These are phyloP conservation scores for Lanmaoa rubissima DNA, from an alignment of 768 basidiomycete species.

Conservation along the genomic window DNA sequence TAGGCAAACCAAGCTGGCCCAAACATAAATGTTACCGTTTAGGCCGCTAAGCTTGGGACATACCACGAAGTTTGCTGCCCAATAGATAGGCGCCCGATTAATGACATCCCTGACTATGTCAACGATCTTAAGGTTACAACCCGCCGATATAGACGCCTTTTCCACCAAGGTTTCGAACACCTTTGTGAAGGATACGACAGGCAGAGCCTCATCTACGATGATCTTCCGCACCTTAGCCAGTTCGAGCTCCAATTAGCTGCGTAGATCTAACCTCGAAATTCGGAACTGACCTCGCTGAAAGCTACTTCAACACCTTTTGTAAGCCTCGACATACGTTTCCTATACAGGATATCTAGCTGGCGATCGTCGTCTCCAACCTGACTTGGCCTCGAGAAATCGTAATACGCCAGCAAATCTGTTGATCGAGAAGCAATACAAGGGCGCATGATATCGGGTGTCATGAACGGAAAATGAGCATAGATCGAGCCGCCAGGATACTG, in stretches of 20 bases:
- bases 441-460: conserved; percentile 48
- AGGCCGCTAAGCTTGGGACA: conserved; percentile 17
- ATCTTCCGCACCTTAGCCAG: conserved; percentile 7
- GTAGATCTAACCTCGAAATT: not conserved
- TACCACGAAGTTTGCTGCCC: conserved; percentile 59
- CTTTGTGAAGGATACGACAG: conserved; percentile 8
- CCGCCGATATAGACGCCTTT: conserved; percentile 9
- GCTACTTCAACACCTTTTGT: conserved; percentile 2
- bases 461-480: conserved; percentile 82
- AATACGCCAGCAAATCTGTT: conserved; percentile 40
- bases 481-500: conserved; percentile 62
- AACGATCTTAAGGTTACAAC: conserved; percentile 30
- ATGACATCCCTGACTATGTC: conserved; percentile 70
- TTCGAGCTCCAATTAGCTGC: not conserved
- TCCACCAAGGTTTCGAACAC: conserved; percentile 10
- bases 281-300: conserved; percentile 12
- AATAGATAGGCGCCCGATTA: conserved; percentile 58
- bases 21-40: not conserved
- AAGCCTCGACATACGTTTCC: conserved; percentile 17
- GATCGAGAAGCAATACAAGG: conserved; percentile 43
- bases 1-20: conserved; percentile 30
- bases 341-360: conserved; percentile 8
- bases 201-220: conserved; percentile 14
- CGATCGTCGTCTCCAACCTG: not conserved
- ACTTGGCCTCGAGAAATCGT: conserved; percentile 57